Percentiles rank a stretch among this genome's conserved stretches.
phyloP scores from a whole-genome alignment of 163 green algal species.

The Prototheca wickerhamii region DNA sequence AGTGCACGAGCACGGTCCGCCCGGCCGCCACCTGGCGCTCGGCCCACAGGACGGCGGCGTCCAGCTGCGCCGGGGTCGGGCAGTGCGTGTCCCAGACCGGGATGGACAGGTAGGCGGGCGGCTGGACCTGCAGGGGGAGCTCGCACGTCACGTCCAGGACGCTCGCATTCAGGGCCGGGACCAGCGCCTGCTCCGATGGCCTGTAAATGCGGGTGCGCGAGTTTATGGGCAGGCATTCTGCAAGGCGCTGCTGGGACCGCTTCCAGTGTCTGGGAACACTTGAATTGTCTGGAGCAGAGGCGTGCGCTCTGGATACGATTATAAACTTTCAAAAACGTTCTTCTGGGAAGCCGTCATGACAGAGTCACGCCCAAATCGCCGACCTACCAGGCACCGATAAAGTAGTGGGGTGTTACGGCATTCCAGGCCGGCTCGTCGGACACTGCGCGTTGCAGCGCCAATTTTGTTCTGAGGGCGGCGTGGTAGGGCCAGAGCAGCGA shows the following conservation, averaged over 20 bases:
- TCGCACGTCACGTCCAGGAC: slow-evolving; percentile 68
- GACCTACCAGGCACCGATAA: slow-evolving; percentile 35
- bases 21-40: neutral
- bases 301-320: too few species aligned
- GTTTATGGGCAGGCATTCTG: too few species aligned
- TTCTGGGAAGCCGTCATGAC: too few species aligned
- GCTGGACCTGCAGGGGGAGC: slow-evolving; percentile 36
- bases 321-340: too few species aligned
- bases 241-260: too few species aligned
- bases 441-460: slow-evolving; percentile 36
- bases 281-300: too few species aligned
- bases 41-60: neutral
- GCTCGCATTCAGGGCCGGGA: slow-evolving; percentile 29
- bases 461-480: slow-evolving; percentile 37
- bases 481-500: slow-evolving; percentile 53
- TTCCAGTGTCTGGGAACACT: too few species aligned
- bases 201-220: too few species aligned
- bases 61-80: neutral
- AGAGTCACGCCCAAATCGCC: too few species aligned
- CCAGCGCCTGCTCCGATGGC: slow-evolving; percentile 30
- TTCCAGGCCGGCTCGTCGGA: slow-evolving; percentile 23
- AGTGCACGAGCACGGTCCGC: slow-evolving; percentile 9
- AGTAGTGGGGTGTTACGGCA: slow-evolving; percentile 23
- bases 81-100: slow-evolving; percentile 48
- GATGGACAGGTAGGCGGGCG: slow-evolving; percentile 35